phyloP scores from a whole-genome alignment of 208 protist species.

The Wallacemonas collosoma region DNA sequence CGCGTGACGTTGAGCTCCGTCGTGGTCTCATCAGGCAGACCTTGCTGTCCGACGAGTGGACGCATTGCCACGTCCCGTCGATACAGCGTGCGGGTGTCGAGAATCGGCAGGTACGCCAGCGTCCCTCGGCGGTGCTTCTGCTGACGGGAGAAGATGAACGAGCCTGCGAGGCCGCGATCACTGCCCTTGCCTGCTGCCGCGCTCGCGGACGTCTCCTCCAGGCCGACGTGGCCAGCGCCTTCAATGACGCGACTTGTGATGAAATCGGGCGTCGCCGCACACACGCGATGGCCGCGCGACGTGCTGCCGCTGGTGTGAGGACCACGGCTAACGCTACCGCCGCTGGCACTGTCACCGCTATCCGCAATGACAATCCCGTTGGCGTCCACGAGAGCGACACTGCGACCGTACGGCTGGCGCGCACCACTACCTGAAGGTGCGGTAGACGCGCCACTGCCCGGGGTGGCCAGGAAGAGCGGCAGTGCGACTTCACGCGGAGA shows the following conservation, averaged over 20 bases:
- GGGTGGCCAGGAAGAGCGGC: constrained; percentile 58
- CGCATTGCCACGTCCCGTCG: constrained; percentile 55
- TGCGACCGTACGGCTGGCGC: not conserved
- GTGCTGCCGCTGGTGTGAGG: constrained; percentile 21
- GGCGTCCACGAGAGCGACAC: constrained; percentile 14
- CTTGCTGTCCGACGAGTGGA: constrained; percentile 66
- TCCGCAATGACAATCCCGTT: constrained; percentile 8
- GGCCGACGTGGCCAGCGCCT: constrained; percentile 17
- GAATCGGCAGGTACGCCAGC: constrained; percentile 52
- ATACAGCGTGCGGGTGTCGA: constrained; percentile 43
- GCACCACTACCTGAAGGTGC: not conserved
- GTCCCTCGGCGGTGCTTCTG: constrained; percentile 15
- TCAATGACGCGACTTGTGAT: constrained; percentile 29
- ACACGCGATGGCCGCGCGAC: constrained; percentile 28
- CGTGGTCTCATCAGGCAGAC: constrained; percentile 60
- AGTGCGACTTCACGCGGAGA: constrained; percentile 55
- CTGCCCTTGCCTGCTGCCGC: not conserved
- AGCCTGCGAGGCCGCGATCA: constrained; percentile 13
- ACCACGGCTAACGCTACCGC: not conserved
- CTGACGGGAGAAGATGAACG: constrained; percentile 12
- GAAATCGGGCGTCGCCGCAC: constrained; percentile 22
- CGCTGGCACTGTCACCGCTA: constrained; percentile 1
- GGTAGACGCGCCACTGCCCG: not conserved
- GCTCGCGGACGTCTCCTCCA: not conserved
- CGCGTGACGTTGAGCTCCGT: constrained; percentile 72